Conservation (phyloP, 2,329 filamentous ascomycete species). For the Volutella citrinella region DNA sequence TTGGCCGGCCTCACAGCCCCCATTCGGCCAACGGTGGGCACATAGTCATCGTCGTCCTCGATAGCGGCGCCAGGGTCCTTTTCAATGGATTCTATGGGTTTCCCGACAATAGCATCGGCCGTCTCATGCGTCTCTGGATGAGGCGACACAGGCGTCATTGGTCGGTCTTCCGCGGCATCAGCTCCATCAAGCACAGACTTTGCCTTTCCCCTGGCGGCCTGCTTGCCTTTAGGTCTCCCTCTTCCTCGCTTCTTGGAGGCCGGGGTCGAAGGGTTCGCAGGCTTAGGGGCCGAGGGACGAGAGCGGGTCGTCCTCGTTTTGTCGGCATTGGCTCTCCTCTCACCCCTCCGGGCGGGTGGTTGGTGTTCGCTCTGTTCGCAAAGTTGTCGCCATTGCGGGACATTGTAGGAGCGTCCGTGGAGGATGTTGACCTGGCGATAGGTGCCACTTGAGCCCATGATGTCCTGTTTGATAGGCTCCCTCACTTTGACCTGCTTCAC, state of each 20-base stretch:
- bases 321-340: constrained; percentile 64
- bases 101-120: too few species aligned
- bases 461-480: constrained; percentile 97
- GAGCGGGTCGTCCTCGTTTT: constrained; percentile 45
- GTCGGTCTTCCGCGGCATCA: constrained; percentile 47
- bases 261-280: constrained; percentile 29
- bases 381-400: constrained; percentile 91
- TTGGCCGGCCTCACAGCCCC: constrained; percentile 50
- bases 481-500: constrained; percentile 91
- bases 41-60: constrained; percentile 42
- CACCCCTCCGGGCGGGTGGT: constrained; percentile 85
- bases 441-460: constrained; percentile 90
- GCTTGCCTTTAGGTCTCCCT: constrained; percentile 37
- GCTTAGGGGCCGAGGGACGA: constrained; percentile 33
- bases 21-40: constrained; percentile 42
- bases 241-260: constrained; percentile 38
- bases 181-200: constrained; percentile 36
- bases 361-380: constrained; percentile 96
- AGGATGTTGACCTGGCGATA: constrained; percentile 98
- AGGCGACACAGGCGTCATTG: constrained; percentile 59
- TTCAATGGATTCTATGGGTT: constrained; percentile 48
- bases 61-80: constrained; percentile 43
- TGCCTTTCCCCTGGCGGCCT: constrained; percentile 28
- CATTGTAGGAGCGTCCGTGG: constrained; percentile 91
- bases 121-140: constrained; percentile 34